Evolutionary conservation across 1,139 yeast genomes (phyloP).

Genomic region (Pichia sp.): DNA sequence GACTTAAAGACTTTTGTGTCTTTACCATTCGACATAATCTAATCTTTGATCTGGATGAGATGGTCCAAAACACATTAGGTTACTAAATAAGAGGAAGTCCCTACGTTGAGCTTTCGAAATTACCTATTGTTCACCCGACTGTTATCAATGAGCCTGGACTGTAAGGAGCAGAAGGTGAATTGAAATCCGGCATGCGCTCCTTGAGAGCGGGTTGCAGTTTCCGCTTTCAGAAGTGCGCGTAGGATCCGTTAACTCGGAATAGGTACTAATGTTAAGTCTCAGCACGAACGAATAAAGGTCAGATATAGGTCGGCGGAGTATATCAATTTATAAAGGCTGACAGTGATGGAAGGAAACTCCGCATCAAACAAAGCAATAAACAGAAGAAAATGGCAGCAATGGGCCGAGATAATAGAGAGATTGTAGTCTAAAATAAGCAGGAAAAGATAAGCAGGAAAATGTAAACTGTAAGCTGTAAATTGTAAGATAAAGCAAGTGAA

Average conservation of each 20-base stretch:
- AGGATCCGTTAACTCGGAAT: too few relatives aligned
- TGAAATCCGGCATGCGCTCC: neutral
- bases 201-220: neutral
- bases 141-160: neutral
- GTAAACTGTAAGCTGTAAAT: neutral
- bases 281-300: too few relatives aligned
- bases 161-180: neutral
- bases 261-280: too few relatives aligned
- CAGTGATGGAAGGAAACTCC: too few relatives aligned
- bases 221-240: neutral
- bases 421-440: neutral
- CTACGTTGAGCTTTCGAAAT: too few relatives aligned
- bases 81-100: too few relatives aligned
- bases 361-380: too few relatives aligned
- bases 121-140: neutral
- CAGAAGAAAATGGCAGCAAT: too few relatives aligned
- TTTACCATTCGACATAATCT: neutral
- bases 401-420: neutral
- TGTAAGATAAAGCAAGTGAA: neutral
- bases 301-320: too few relatives aligned
- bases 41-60: too few relatives aligned
- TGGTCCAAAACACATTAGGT: too few relatives aligned
- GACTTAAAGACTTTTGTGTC: slow-evolving; percentile 18
- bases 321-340: too few relatives aligned
- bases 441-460: neutral